Conservation (phyloP, 176 grass and related monocot species). For the Microstegium vimineum region DNA sequence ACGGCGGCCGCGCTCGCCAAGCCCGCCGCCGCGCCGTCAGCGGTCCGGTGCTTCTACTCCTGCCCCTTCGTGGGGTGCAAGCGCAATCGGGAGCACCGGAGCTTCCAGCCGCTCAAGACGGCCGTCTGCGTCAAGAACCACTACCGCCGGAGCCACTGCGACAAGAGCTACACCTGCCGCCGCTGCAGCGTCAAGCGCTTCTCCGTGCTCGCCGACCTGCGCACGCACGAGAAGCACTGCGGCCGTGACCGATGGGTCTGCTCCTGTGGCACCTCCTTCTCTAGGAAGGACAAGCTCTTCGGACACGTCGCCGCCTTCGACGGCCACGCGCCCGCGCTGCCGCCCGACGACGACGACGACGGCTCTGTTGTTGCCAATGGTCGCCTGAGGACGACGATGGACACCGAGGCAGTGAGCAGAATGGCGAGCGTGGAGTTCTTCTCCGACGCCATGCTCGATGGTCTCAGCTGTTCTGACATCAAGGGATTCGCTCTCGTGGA, state of each 20-base stretch:
- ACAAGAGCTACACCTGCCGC: conserved; percentile 72
- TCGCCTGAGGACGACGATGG: background rate
- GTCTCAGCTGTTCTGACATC: conserved; percentile 23
- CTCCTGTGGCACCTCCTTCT: conserved; percentile 84
- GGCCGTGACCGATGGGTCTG: conserved; percentile 72
- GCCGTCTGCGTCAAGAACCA: conserved; percentile 84
- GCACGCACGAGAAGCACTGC: conserved; percentile 92
- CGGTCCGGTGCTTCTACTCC: conserved; percentile 49
- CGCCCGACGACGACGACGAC: background rate
- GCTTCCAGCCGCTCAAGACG: conserved; percentile 88
- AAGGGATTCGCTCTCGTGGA: background rate
- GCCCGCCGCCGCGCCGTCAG: background rate
- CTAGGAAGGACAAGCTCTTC: conserved; percentile 95
- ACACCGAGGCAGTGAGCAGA: background rate
- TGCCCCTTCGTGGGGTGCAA: conserved; percentile 81
- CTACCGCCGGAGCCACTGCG: conserved; percentile 93
- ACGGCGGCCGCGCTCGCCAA: conserved; percentile 61
- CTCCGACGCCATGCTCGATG: conserved; percentile 11
- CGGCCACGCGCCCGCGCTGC: conserved; percentile 63
- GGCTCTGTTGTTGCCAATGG: background rate
- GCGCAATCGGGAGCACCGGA: conserved; percentile 66
- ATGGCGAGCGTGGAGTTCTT: conserved; percentile 26
- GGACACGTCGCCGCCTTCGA: conserved; percentile 77
- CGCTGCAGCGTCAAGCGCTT: conserved; percentile 83
- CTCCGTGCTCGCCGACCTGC: conserved; percentile 90